Evolutionary conservation across 768 basidiomycete genomes (phyloP).

Genomic region (Tricholoma furcatifolium): DNA sequence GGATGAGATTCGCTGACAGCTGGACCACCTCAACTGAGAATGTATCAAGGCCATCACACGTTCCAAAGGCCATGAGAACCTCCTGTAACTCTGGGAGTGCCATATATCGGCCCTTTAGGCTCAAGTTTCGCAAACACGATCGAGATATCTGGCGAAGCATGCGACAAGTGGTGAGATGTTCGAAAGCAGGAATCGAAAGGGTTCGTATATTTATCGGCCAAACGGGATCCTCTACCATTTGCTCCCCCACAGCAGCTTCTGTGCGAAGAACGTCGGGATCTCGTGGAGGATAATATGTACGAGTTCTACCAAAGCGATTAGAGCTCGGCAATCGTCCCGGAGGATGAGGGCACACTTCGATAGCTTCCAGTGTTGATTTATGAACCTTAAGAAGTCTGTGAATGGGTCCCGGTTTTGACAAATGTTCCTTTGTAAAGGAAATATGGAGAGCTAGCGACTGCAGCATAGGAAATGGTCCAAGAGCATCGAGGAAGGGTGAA

Average conservation of each 20-base stretch:
- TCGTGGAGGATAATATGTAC: background rate
- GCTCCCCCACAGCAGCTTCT: background rate
- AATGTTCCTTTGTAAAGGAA: background rate
- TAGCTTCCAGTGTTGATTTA: background rate
- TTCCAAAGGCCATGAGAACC: background rate
- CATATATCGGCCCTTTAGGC: background rate
- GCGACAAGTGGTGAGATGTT: background rate
- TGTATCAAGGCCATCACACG: background rate
- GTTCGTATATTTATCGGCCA: background rate
- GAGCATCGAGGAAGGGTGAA: slow-evolving; percentile 28
- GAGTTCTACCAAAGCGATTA: background rate
- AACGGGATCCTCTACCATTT: background rate
- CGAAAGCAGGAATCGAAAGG: slow-evolving; percentile 3
- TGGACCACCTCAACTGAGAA: background rate
- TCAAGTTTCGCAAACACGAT: background rate
- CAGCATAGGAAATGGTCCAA: slow-evolving; percentile 24
- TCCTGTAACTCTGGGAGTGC: background rate
- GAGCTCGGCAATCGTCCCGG: background rate
- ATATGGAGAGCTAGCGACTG: slow-evolving; percentile 4
- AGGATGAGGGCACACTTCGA: slow-evolving; percentile 2
- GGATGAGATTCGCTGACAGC: background rate
- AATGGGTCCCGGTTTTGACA: background rate
- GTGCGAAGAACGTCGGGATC: background rate
- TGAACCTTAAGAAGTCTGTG: background rate
- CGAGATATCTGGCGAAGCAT: background rate